Evolutionary conservation across 1,139 yeast genomes (phyloP).

Genomic region (Saccharomyces pastorianus): DNA sequence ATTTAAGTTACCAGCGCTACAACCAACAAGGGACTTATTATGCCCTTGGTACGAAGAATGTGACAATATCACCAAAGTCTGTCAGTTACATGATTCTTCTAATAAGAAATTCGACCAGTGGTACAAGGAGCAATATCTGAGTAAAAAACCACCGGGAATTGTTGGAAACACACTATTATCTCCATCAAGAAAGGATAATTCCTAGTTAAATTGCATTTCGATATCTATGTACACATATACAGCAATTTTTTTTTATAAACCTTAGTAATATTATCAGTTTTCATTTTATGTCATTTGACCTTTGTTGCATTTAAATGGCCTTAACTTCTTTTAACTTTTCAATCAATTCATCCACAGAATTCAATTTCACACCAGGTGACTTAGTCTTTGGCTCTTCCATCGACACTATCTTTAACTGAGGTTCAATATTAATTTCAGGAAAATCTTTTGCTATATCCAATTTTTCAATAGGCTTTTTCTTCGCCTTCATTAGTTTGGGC

Average conservation of each 20-base stretch:
- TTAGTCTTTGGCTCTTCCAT: conserved; percentile 83
- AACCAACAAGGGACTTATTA: conserved; percentile 18
- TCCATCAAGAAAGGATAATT: conserved; percentile 16
- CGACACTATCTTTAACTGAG: conserved; percentile 60
- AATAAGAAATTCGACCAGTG: conserved; percentile 20
- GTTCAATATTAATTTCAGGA: conserved; percentile 49
- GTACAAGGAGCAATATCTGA: conserved; percentile 21
- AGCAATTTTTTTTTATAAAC: not conserved
- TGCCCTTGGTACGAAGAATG: conserved; percentile 28
- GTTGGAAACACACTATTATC: conserved; percentile 15
- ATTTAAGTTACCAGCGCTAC: conserved; percentile 15
- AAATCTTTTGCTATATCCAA: conserved; percentile 56
- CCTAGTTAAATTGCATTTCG: not conserved
- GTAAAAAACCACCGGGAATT: conserved; percentile 29
- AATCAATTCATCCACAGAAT: conserved; percentile 72
- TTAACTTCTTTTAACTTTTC: conserved; percentile 66
- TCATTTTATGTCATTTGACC: conserved; percentile 3
- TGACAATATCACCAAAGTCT: conserved; percentile 11
- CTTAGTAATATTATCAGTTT: not conserved
- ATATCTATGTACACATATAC: not conserved
- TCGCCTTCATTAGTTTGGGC: conserved; percentile 96
- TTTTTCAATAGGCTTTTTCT: conserved; percentile 78
- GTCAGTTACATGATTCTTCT: conserved; percentile 12
- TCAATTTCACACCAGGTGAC: conserved; percentile 73
- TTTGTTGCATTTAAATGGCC: conserved; percentile 35